Base-by-base conservation (phyloP, 306 rosid species). In the Dalbergia cultrata region DNA sequence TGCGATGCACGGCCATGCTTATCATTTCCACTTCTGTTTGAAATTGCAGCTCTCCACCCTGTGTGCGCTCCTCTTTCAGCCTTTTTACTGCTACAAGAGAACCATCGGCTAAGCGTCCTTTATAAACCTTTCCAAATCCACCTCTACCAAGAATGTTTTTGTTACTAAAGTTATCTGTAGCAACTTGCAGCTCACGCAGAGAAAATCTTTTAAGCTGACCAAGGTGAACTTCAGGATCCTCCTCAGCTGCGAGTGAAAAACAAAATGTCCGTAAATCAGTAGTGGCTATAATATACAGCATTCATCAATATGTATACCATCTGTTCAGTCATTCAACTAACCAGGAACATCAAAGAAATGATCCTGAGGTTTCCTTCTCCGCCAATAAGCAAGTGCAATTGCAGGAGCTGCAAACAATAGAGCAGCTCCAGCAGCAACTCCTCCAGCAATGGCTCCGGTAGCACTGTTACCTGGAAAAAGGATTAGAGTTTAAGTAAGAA, bases 21-120 rank as follows among this genome's bases (percentile, higher is more conserved):
- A 93, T 95, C 98, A 95, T 93, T 89, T 89, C 98, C 33, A 95
- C 97, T 84, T 95, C 99, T 44, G 94, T 93, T 87, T 91, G 99
- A 73, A 95, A 95, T 86, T 95, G 99, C 80, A 93, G 87, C 87
- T 93, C 97, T 77, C 92, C 97, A 34, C 97, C 97, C 81, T 88
- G 94, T 7, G 94, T 89, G 43, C 94, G 97, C 80, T 91, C 97
- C 86, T 93, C 97, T 86, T 91, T 95, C 33, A 95, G 96, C 83
- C 97, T 89, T 85, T 95, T 95, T 21, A 95, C 99, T 33, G 99
- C 99, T 64, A 95, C 98, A 17, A 95, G 88, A 67, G 89, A 12
- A 56, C 97, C 99, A 82, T 95, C 96, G n/a, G 96, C 89, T 82
- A 95, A 84, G 61, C 99, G 94, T 54, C 99, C 99, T 80, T 87